Conservation (phyloP, 2,329 filamentous ascomycete genomes). For the Aureobasidium sp. region DNA sequence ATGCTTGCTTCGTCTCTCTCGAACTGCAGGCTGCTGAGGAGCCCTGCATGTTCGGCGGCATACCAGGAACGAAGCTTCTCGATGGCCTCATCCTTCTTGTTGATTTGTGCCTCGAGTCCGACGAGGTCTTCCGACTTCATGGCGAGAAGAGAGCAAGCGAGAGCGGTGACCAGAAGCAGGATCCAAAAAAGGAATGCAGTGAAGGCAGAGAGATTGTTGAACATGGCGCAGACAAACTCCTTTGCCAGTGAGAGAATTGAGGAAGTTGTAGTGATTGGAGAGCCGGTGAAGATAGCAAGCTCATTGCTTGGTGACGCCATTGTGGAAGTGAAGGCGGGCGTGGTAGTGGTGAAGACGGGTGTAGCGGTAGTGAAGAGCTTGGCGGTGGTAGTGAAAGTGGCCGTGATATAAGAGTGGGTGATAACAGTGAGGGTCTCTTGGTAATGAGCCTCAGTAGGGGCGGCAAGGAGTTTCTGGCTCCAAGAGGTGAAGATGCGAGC, state of each 20-base stretch:
- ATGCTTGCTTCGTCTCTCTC: neutral
- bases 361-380: neutral
- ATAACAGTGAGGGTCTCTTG: neutral
- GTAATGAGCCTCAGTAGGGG: neutral
- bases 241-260: neutral
- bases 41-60: neutral
- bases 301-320: slow-evolving; percentile 48
- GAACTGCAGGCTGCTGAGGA: neutral
- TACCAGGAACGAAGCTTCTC: neutral
- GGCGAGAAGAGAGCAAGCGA: neutral
- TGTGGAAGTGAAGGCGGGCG: slow-evolving; percentile 72
- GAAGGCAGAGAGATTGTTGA: neutral
- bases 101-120: neutral
- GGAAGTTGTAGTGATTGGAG: neutral
- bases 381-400: neutral
- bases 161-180: neutral
- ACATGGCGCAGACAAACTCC: neutral
- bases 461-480: neutral
- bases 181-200: neutral
- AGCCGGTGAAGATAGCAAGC: neutral
- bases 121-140: neutral
- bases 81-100: neutral
- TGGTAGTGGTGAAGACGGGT: slow-evolving; percentile 62
- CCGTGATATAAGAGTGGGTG: neutral
- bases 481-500: neutral